Evolutionary conservation across 805 yeast genomes (phyloP), one percentile per base, ranked within the genome.

Genomic region (Kazachstania kunashirensis): DNA sequence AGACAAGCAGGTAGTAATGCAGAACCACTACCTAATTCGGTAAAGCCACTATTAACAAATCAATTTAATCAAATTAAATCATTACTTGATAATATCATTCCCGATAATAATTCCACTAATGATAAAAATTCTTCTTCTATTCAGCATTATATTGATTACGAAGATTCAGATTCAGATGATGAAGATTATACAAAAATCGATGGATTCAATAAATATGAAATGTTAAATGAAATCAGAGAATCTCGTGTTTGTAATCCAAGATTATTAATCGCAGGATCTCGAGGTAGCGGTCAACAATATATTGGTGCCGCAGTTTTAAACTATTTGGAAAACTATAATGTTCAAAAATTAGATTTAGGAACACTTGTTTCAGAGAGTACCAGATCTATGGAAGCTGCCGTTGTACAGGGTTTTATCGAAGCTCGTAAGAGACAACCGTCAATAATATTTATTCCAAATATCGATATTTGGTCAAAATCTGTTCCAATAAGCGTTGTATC

Each of bases 401-500:
- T 86, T 15, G 83, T 89, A 20, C 95, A 84, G 53, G 70, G 82
- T 28, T 79, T 92, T 50, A 67, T 81, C 16, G 98, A 92, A 59
- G 92, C 94, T 5, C 73, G 83, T 45, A 73, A 94, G 52, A 94
- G 89, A 44, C 81, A 82, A 41, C 98, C 97, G 0, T 73, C 95
- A 7, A 79, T 92, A 12, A 62, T 92, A 2, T 81, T 73, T 53
- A 73, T 92, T 34, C 96, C 97, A 3, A 81, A 82, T 50, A 62
- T 85, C 35, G 85, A 85, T 40, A 71, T 77, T 8, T 85, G 95
- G 86, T 65, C 70, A 37, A 67, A 63, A 9, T 77, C 84, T 4
- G 70, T 84, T 26, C 73, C 85, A 0, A 75, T 70, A 10, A 67
- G 84, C 2, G 84, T 88, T 1, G 73, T 73, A 43, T 74, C 86